Evolutionary conservation across 495 filamentous ascomycete genomes (phyloP).

Genomic region (Hypomontagnella monticulosa): DNA sequence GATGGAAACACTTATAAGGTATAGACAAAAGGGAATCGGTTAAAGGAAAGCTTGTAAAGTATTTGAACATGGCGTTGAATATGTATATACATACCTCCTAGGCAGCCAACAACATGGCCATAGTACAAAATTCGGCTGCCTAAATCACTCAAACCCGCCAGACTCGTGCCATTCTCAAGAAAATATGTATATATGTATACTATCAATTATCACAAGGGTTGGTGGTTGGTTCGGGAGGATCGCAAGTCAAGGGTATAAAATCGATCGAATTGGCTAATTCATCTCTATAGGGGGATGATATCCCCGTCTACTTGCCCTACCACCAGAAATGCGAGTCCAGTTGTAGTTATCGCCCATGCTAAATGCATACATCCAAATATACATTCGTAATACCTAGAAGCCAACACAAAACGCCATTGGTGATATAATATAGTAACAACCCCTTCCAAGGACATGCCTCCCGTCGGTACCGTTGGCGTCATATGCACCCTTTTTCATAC

Average conservation of each 20-base stretch:
- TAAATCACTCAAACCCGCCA: too few relatives aligned
- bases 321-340: constrained; percentile 6
- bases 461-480: background rate
- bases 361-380: constrained; percentile 9
- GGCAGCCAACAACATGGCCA: background rate
- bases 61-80: constrained; percentile 7
- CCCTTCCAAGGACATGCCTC: background rate
- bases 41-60: constrained; percentile 15
- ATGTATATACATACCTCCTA: too few relatives aligned
- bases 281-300: background rate
- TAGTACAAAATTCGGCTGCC: background rate
- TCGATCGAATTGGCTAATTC: background rate
- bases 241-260: background rate
- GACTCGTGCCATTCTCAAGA: too few relatives aligned
- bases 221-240: too few relatives aligned
- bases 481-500: background rate
- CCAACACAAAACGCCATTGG: constrained; percentile 17
- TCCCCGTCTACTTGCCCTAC: constrained; percentile 5
- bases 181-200: background rate
- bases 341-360: background rate
- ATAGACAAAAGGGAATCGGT: constrained; percentile 24
- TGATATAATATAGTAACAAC: constrained; percentile 27
- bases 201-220: background rate
- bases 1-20: constrained; percentile 77
- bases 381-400: constrained; percentile 1